Evolutionary conservation across 208 protist species (phyloP).

Genomic region (Acanthamoeba castellanii): DNA sequence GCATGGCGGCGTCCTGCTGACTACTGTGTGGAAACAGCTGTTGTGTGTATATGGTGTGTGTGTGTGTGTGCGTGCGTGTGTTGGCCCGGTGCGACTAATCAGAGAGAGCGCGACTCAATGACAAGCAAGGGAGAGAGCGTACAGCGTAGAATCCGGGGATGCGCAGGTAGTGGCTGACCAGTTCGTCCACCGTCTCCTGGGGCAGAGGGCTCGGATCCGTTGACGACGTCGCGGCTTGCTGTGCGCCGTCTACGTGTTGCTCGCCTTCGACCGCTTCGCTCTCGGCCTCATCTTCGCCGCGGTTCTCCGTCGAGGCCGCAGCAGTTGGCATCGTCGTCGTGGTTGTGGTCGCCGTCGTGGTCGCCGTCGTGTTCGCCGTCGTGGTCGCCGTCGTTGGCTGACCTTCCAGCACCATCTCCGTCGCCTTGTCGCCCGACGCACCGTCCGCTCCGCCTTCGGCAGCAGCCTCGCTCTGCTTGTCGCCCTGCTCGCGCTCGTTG

Average conservation of each 20-base stretch:
- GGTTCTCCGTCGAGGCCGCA: background rate
- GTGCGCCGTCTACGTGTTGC: background rate
- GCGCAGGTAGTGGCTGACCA: background rate
- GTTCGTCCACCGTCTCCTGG: background rate
- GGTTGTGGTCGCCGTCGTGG: too few relatives aligned
- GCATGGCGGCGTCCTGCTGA: background rate
- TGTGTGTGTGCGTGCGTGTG: background rate
- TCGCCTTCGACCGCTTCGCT: background rate
- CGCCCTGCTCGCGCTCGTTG: too few relatives aligned
- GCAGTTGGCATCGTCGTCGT: background rate
- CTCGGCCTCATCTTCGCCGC: background rate
- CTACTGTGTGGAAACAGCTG: background rate
- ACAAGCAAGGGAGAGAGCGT: background rate
- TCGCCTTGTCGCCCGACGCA: too few relatives aligned
- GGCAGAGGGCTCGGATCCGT: background rate
- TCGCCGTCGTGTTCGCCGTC: too few relatives aligned
- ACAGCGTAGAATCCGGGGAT: constrained; percentile 24
- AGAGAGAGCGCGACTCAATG: background rate
- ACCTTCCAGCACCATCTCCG: too few relatives aligned
- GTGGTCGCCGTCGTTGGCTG: too few relatives aligned
- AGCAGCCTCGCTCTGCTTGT: too few relatives aligned
- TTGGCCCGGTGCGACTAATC: background rate
- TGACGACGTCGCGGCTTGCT: background rate
- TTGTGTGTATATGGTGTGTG: background rate
- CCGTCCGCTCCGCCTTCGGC: too few relatives aligned